A percentile compares a stretch with the other conserved stretches of the same genome.
phyloP scores from a whole-genome alignment of 495 filamentous ascomycete species.

The Daldinia childiae region DNA sequence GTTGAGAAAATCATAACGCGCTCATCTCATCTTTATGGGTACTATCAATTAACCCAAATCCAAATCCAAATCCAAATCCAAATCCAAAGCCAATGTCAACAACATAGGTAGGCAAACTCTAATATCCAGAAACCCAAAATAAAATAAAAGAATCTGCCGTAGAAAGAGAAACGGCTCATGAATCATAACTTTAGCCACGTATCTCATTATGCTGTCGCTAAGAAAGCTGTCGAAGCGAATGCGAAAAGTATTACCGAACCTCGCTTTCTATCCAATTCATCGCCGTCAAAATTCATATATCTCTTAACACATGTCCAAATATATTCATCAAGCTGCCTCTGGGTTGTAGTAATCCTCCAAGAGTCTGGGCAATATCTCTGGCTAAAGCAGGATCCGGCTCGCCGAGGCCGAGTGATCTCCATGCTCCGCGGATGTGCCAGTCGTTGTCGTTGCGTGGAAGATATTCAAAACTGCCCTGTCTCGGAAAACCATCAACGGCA shows the following conservation, averaged over 20 bases:
- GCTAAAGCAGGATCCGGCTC: conserved; percentile 28
- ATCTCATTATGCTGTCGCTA: conserved; percentile 1
- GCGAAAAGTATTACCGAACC: neutral
- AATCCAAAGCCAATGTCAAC: neutral
- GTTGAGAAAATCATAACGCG: neutral
- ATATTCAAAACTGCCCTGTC: conserved; percentile 31
- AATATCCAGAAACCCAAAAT: neutral
- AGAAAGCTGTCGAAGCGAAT: neutral
- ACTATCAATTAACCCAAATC: neutral
- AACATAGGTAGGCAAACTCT: conserved; percentile 3
- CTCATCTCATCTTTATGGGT: neutral
- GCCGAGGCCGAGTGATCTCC: conserved; percentile 34
- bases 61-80: neutral
- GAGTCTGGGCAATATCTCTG: conserved; percentile 24
- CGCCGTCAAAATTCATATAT: conserved; percentile 15
- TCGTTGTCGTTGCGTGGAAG: conserved; percentile 29
- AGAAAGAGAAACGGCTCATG: neutral
- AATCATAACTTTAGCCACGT: neutral
- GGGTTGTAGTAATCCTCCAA: conserved; percentile 23
- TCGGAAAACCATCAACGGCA: conserved; percentile 12
- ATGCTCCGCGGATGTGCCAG: conserved; percentile 34
- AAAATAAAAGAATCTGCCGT: neutral
- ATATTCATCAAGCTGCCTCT: conserved; percentile 12
- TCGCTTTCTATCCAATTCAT: neutral
- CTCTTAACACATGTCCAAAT: conserved; percentile 21